These are phyloP conservation scores for Margaritispora aquatica DNA, from an alignment of 495 filamentous ascomycete genomes.

Conservation along the genomic window DNA sequence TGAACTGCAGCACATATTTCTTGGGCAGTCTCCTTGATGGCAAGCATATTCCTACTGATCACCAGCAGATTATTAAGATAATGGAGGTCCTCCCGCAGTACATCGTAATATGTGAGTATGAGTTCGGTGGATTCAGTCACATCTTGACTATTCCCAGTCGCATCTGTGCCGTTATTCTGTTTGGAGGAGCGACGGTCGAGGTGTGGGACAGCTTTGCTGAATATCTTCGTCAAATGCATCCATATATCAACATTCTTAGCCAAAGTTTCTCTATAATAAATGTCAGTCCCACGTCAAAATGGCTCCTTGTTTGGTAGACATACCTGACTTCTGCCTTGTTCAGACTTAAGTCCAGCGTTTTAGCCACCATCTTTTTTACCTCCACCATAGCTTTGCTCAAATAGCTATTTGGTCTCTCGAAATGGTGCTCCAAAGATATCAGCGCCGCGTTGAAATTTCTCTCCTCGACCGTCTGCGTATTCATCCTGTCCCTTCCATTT, in stretches of 20 bases:
- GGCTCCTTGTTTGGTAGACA: background rate
- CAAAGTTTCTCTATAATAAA: conserved; percentile 45
- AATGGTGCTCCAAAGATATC: conserved; percentile 49
- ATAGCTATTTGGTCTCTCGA: conserved; percentile 20
- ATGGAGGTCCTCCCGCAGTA: conserved; percentile 74
- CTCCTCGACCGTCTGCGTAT: conserved; percentile 41
- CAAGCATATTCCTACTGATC: conserved; percentile 78
- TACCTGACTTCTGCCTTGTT: conserved; percentile 53
- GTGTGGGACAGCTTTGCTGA: conserved; percentile 53
- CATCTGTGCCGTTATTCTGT: conserved; percentile 27
- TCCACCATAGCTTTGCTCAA: conserved; percentile 39
- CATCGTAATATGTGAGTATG: conserved; percentile 72
- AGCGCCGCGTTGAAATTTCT: conserved; percentile 44
- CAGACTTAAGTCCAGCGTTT: conserved; percentile 43
- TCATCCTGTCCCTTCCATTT: conserved; percentile 11
- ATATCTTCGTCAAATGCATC: conserved; percentile 57
- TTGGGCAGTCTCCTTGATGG: conserved; percentile 75
- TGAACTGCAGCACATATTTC: conserved; percentile 74
- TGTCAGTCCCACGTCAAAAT: conserved; percentile 1
- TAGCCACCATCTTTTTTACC: conserved; percentile 41
- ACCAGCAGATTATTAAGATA: conserved; percentile 78
- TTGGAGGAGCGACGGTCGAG: conserved; percentile 56
- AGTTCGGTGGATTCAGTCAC: conserved; percentile 56
- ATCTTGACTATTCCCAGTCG: conserved; percentile 30
- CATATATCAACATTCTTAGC: conserved; percentile 57